Base-by-base conservation (phyloP, 768 basidiomycete species). In the Pulveroboletus frians region DNA sequence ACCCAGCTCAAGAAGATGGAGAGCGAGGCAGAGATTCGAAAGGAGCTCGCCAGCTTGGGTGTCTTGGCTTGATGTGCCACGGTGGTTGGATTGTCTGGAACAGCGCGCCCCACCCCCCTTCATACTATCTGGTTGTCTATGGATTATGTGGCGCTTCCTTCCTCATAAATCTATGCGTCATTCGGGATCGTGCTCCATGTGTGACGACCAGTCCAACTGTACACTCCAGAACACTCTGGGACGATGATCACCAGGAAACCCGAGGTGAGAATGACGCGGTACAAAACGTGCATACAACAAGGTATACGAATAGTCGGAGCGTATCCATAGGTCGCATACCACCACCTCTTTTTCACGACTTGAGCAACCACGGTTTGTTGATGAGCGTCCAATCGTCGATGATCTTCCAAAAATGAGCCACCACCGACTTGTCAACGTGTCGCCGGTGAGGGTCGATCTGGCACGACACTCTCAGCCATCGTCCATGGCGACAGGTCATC, bases 1-100 rank as follows among this genome's bases (percentile, higher is more conserved):
- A 99, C 95, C 15, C 95, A 99, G 69, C 73, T 95, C 58, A 89
- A 88, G 80, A 99, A 99, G 80, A 95, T 98, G 60, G 93, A 96
- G 36, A 84, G 85, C 9, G 94, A 97, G 69, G 77, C 65, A 9
- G 88, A 88, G 51, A 91, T 97, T 61, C 74, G 82, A 60, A 83
- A 81, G 63, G 94, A 96, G 72, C 80, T 97, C 41, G 65, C 74
- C 10, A 55, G 58, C 21, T 64, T 76, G 3, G 65, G 53, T 38
- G n/a, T 61, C 31, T 20, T 55, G 3, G 61, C 52, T 26, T 68
- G 38, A 59, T 27, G 13, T 27, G 23, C 20, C 27, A 10, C 14
- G 36, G 26, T 9, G 26, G 35, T 17, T 34, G 23, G 21, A 45
- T 14, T 14, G 6, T 13, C 39, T 5, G 5, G 27, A 11, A n/a